Evolutionary conservation across 805 yeast species (phyloP).

Genomic region (Suhomyces sp.): DNA sequence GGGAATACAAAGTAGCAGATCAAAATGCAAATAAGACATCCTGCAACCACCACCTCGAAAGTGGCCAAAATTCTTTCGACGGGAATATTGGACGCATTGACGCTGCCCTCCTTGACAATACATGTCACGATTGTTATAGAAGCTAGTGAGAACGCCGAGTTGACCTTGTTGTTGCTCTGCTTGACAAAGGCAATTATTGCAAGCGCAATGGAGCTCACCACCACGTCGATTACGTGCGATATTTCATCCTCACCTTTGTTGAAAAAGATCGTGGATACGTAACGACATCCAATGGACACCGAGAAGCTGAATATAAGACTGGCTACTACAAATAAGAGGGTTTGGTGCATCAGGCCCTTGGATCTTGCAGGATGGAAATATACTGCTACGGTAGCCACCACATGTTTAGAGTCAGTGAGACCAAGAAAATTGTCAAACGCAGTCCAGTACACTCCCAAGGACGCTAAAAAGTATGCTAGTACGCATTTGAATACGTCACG

Average conservation of each 20-base stretch:
- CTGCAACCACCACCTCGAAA: slow-evolving; percentile 55
- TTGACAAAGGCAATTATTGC: slow-evolving; percentile 70
- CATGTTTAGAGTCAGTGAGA: slow-evolving; percentile 69
- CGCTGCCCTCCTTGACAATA: slow-evolving; percentile 69
- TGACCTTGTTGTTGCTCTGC: slow-evolving; percentile 64
- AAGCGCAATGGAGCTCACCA: slow-evolving; percentile 51
- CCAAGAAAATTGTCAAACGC: slow-evolving; percentile 55
- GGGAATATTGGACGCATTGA: slow-evolving; percentile 58
- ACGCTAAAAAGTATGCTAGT: slow-evolving; percentile 70
- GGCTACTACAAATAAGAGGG: slow-evolving; percentile 56
- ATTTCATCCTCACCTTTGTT: slow-evolving; percentile 45
- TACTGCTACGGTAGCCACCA: slow-evolving; percentile 78
- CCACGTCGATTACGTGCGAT: slow-evolving; percentile 53
- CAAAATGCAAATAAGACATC: slow-evolving; percentile 56
- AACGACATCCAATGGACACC: slow-evolving; percentile 52
- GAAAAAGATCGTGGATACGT: slow-evolving; percentile 46
- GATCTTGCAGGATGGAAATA: slow-evolving; percentile 83
- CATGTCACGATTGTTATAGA: slow-evolving; percentile 69
- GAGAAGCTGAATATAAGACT: slow-evolving; percentile 53
- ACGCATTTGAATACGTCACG: slow-evolving; percentile 59
- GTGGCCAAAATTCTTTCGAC: slow-evolving; percentile 51
- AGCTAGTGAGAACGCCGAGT: slow-evolving; percentile 78
- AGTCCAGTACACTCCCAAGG: slow-evolving; percentile 63
- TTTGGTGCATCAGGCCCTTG: slow-evolving; percentile 77
- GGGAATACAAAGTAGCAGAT: slow-evolving; percentile 69